Evolutionary conservation across 225 moss, liverwort and hornwort species (phyloP).

Genomic region (Neckera pumila): DNA sequence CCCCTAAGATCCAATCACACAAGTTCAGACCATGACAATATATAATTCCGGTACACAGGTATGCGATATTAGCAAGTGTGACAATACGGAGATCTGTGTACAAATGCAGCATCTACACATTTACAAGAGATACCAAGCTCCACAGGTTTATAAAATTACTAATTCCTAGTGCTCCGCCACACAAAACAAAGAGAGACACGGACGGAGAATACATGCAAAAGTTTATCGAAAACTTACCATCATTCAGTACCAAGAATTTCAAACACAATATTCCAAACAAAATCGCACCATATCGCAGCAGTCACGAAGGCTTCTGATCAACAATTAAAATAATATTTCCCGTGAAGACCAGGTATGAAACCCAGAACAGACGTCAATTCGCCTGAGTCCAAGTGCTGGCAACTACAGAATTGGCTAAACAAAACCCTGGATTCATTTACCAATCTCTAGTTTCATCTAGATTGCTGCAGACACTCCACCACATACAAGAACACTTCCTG

Average conservation of each 20-base stretch:
- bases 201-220: background rate
- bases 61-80: background rate
- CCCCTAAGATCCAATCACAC: too few relatives aligned
- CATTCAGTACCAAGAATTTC: background rate
- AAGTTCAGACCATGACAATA: background rate
- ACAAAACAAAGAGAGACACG: background rate
- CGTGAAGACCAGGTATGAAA: background rate
- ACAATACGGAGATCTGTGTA: background rate
- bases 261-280: background rate
- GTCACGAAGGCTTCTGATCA: background rate
- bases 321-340: background rate
- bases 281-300: background rate
- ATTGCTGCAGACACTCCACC: background rate
- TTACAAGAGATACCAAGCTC: background rate
- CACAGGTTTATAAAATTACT: background rate
- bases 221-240: background rate
- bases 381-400: background rate
- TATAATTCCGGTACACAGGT: too few relatives aligned
- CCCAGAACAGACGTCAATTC: background rate
- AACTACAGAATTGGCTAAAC: background rate
- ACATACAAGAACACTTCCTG: background rate
- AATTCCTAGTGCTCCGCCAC: background rate
- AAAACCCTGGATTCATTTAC: background rate
- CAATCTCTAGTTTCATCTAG: background rate
- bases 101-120: background rate